These are phyloP conservation scores for Isochrysis galbana DNA, from an alignment of 78 protist genomes.

Conservation along the genomic window DNA sequence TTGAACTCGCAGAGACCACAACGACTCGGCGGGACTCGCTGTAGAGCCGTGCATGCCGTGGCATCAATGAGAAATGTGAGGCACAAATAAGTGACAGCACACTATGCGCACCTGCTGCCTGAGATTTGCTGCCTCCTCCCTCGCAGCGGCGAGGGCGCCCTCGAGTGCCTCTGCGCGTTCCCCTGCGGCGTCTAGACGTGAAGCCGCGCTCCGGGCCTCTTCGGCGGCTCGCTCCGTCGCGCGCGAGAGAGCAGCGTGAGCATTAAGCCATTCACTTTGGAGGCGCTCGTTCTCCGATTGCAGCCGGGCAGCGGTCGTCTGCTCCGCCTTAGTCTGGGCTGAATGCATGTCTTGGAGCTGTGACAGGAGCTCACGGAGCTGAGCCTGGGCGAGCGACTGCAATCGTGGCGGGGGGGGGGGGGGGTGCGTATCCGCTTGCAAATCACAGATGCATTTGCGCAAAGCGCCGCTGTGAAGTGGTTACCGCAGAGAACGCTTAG, in stretches of 20 bases:
- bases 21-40: too few relatives aligned
- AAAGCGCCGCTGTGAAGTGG: too few relatives aligned
- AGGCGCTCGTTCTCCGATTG: not conserved
- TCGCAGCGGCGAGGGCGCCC: not conserved
- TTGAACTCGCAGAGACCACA: too few relatives aligned
- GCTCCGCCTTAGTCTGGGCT: not conserved
- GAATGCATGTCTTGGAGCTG: not conserved
- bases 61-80: too few relatives aligned
- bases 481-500: too few relatives aligned
- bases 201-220: not conserved
- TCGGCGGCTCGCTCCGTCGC: not conserved
- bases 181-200: not conserved
- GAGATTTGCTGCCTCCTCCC: not conserved
- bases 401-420: too few relatives aligned
- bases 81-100: too few relatives aligned
- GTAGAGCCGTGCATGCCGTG: too few relatives aligned
- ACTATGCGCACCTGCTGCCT: too few relatives aligned
- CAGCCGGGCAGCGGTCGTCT: not conserved
- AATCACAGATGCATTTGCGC: too few relatives aligned
- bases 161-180: not conserved
- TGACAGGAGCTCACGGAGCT: not conserved
- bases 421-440: too few relatives aligned
- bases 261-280: not conserved
- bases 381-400: not conserved
- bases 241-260: not conserved